phyloP scores from a whole-genome alignment of 306 rosid species.

The Quercus rubra region DNA sequence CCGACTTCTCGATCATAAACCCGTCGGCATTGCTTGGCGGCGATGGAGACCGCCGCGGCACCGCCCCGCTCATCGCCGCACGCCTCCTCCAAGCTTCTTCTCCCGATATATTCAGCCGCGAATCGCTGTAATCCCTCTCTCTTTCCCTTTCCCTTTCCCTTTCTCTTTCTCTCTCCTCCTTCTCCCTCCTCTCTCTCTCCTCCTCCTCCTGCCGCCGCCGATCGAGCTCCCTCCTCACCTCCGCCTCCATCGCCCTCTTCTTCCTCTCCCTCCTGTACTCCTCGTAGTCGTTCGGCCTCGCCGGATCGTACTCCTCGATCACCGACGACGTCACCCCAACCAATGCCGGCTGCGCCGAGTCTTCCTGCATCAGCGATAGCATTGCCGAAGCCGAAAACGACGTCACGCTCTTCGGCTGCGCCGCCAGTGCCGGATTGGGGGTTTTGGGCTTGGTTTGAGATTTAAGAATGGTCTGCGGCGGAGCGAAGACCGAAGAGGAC shows the following conservation, averaged over 20 bases:
- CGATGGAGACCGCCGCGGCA: slow-evolving; percentile 72
- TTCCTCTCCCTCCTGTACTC: slow-evolving; percentile 85
- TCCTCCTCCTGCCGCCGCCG: slow-evolving; percentile 70
- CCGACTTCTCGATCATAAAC: slow-evolving; percentile 85
- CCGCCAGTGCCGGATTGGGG: neutral
- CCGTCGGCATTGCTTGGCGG: slow-evolving; percentile 75
- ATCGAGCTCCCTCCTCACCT: slow-evolving; percentile 74
- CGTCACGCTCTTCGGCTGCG: slow-evolving; percentile 15
- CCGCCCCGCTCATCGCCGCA: slow-evolving; percentile 75
- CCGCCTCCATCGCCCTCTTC: slow-evolving; percentile 75
- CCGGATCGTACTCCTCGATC: slow-evolving; percentile 90
- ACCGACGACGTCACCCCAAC: slow-evolving; percentile 84
- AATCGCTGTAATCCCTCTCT: slow-evolving; percentile 44
- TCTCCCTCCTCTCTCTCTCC: slow-evolving; percentile 41
- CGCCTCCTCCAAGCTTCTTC: slow-evolving; percentile 99
- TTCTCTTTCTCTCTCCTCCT: slow-evolving; percentile 38
- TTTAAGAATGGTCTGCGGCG: slow-evolving; percentile 67
- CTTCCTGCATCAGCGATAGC: slow-evolving; percentile 29
- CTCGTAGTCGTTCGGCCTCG: slow-evolving; percentile 92
- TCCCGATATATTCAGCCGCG: slow-evolving; percentile 78
- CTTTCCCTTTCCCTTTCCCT: slow-evolving; percentile 40
- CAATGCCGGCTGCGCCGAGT: slow-evolving; percentile 54
- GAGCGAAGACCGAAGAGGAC: slow-evolving; percentile 61
- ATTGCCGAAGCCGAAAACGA: slow-evolving; percentile 2
- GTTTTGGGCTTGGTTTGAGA: slow-evolving; percentile 58